Conservation (phyloP, 2,329 filamentous ascomycete species). For the Ceratocystis smalleyi region DNA sequence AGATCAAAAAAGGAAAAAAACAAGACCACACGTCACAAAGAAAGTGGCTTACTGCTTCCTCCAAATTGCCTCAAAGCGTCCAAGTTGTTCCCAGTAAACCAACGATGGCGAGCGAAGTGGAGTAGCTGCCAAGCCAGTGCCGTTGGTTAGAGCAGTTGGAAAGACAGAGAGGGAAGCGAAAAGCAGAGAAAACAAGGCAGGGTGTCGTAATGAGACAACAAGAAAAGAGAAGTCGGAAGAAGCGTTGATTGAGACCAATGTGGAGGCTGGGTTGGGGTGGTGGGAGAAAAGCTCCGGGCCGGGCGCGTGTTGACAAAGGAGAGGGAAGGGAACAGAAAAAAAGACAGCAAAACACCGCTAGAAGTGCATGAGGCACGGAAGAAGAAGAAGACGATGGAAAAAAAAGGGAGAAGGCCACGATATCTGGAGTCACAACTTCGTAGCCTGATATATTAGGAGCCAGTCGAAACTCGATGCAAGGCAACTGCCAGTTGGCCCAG, state of each 20-base stretch:
- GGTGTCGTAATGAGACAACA: neutral
- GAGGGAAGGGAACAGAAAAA: neutral
- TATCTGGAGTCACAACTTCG: neutral
- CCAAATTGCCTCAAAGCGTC: slow-evolving; percentile 1
- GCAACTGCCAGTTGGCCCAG: neutral
- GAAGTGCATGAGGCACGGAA: too few species aligned
- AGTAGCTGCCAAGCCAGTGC: neutral
- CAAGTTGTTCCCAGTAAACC: neutral
- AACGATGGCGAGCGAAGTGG: neutral
- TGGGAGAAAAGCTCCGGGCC: neutral
- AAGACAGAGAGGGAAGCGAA: too few species aligned
- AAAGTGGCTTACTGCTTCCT: neutral
- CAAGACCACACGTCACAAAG: neutral
- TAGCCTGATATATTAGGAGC: neutral
- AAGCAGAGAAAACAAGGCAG: neutral
- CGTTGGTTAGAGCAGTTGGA: neutral
- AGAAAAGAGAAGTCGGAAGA: neutral
- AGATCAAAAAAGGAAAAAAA: neutral
- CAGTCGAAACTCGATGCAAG: neutral
- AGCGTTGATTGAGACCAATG: neutral
- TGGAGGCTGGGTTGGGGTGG: neutral
- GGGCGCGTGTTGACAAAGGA: neutral
- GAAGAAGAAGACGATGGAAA: neutral
- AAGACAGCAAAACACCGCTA: neutral
- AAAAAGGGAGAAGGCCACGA: neutral